Conservation (phyloP, 192 early-diverging fungal species). For the Coemansia sp. region DNA sequence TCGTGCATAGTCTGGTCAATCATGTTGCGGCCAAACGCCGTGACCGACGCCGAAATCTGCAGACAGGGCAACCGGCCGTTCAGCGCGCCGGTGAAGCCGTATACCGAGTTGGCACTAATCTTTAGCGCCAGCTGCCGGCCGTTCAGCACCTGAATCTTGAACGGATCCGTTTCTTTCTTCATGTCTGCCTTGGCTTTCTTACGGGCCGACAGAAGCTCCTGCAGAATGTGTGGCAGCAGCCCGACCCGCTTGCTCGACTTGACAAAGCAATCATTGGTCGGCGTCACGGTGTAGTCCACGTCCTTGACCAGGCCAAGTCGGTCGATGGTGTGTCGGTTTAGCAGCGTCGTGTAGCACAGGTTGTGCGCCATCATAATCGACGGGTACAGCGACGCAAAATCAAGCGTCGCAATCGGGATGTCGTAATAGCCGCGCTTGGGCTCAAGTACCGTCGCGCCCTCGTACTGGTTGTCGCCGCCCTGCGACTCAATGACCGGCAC, state of each 20-base stretch:
- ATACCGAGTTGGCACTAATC: slow-evolving; percentile 95
- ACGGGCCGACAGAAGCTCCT: slow-evolving; percentile 84
- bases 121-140: slow-evolving; percentile 95
- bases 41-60: slow-evolving; percentile 89
- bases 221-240: slow-evolving; percentile 81
- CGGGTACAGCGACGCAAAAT: slow-evolving; percentile 97
- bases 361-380: slow-evolving; percentile 99
- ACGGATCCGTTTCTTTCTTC: slow-evolving; percentile 95
- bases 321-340: slow-evolving; percentile 58
- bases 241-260: slow-evolving; percentile 70
- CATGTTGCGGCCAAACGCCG: slow-evolving; percentile 94
- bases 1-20: slow-evolving; percentile 82
- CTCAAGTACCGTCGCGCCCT: slow-evolving; percentile 96
- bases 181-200: slow-evolving; percentile 90
- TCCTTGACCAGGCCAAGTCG: slow-evolving; percentile 64
- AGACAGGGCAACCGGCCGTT: slow-evolving; percentile 88
- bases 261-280: slow-evolving; percentile 89
- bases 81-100: slow-evolving; percentile 94
- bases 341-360: slow-evolving; percentile 91
- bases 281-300: slow-evolving; percentile 84
- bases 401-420: slow-evolving; percentile 93
- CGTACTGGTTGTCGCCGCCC: slow-evolving; percentile 83
- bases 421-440: slow-evolving; percentile 91
- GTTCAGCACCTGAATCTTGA: slow-evolving; percentile 90
- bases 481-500: slow-evolving; percentile 84